Conservation (phyloP, 2,329 filamentous ascomycete genomes). For the Metarhizium brunneum region DNA sequence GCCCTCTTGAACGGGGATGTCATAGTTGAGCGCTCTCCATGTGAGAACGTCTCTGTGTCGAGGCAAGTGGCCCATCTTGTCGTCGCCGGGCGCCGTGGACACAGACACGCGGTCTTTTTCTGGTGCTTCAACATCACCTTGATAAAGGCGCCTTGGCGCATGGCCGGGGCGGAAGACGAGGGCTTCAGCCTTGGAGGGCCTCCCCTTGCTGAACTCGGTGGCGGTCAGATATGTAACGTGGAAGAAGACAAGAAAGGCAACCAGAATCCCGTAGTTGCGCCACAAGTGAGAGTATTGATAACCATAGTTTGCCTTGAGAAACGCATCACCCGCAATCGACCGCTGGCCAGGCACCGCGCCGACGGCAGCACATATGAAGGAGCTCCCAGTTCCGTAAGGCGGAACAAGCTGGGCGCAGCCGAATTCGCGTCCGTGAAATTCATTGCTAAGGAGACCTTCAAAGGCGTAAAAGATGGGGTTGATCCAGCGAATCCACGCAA, state of each 20-base stretch:
- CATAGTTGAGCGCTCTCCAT: too few species aligned
- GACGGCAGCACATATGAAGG: conserved; percentile 34
- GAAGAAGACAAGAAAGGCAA: conserved; percentile 54
- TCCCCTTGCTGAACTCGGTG: conserved; percentile 55
- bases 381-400: neutral
- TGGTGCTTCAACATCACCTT: conserved; percentile 27
- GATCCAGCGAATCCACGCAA: too few species aligned
- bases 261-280: conserved; percentile 61
- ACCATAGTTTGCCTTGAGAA: conserved; percentile 43
- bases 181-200: conserved; percentile 55
- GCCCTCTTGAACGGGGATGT: too few species aligned
- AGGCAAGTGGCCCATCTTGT: too few species aligned
- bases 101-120: conserved; percentile 15
- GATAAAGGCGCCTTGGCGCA: conserved; percentile 28
- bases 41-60: too few species aligned
- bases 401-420: conserved; percentile 31
- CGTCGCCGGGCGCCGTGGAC: conserved; percentile 15
- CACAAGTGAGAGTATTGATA: conserved; percentile 51
- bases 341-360: conserved; percentile 36
- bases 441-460: conserved; percentile 57
- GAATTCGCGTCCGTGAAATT: conserved; percentile 39
- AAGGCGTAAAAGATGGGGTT: conserved; percentile 44
- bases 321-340: conserved; percentile 50
- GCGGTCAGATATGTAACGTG: conserved; percentile 54
- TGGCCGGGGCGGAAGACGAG: conserved; percentile 56